Conservation (phyloP, 805 yeast genomes). For the Candida manassasensis region DNA sequence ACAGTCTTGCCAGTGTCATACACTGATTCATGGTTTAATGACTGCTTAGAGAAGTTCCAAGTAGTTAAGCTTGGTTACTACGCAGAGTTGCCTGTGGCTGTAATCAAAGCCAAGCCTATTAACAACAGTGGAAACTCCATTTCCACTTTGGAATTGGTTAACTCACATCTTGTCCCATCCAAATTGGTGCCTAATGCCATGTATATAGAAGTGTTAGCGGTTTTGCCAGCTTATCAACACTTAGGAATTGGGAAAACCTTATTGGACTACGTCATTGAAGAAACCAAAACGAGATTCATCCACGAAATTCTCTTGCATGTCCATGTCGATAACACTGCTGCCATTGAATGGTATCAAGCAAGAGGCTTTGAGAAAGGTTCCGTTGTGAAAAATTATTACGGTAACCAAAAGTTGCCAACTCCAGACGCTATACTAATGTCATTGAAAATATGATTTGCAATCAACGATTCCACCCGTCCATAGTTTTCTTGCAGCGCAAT, state of each 20-base stretch:
- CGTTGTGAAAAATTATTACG: constrained; percentile 43
- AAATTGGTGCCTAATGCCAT: constrained; percentile 46
- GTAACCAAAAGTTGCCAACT: constrained; percentile 34
- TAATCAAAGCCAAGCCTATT: constrained; percentile 52
- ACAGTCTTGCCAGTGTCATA: constrained; percentile 49
- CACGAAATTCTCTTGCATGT: constrained; percentile 53
- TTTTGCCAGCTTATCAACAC: constrained; percentile 57
- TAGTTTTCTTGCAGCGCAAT: too few species aligned
- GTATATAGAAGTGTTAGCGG: constrained; percentile 65
- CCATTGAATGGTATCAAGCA: constrained; percentile 47
- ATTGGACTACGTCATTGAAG: constrained; percentile 50
- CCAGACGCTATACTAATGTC: constrained; percentile 46
- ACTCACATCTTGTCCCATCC: constrained; percentile 19
- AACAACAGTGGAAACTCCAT: constrained; percentile 31
- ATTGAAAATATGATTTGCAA: constrained; percentile 20
- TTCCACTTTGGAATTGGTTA: constrained; percentile 20
- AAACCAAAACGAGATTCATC: constrained; percentile 50
- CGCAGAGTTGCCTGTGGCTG: constrained; percentile 80
- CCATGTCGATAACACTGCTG: constrained; percentile 38
- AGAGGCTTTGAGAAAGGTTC: constrained; percentile 43
- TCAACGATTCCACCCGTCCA: not conserved
- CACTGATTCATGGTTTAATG: constrained; percentile 48
- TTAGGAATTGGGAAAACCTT: constrained; percentile 60
- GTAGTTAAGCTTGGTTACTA: constrained; percentile 58
- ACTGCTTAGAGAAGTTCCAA: constrained; percentile 39